These are phyloP conservation scores for Epichloe sylvatica DNA, from an alignment of 2,329 filamentous ascomycete species.

Conservation along the genomic window DNA sequence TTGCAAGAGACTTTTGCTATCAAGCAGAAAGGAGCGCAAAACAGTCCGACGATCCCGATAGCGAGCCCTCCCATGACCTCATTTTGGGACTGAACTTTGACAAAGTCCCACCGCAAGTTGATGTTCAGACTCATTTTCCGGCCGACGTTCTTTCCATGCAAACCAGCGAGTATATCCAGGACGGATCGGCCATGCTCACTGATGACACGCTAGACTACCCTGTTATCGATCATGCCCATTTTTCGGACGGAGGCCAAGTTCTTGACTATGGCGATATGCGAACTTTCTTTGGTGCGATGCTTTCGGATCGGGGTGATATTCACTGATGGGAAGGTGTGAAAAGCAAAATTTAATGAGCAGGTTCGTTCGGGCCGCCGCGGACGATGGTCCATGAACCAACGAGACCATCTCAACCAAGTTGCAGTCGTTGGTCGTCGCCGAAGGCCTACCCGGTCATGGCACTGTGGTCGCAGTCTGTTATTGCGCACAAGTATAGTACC, in stretches of 20 bases:
- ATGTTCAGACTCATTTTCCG: neutral
- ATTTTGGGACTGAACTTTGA: neutral
- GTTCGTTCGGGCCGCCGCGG: no score
- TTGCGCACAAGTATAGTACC: no score
- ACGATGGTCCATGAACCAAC: no score
- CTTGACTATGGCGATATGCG: slow-evolving; percentile 4
- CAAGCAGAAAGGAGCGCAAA: slow-evolving; percentile 1
- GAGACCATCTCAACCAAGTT: no score
- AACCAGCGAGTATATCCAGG: neutral
- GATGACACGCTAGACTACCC: neutral
- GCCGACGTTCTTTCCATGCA: neutral
- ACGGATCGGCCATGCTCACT: neutral
- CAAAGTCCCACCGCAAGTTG: neutral
- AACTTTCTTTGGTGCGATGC: neutral
- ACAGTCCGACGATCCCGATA: neutral
- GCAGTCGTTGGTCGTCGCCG: no score
- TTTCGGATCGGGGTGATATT: slow-evolving; percentile 1
- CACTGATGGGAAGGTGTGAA: neutral
- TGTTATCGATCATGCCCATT: neutral
- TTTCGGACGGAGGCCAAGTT: neutral
- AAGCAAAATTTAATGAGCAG: no score
- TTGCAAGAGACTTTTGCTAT: slow-evolving; percentile 1
- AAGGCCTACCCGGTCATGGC: no score
- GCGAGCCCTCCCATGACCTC: neutral
- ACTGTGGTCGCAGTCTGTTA: no score